Base-by-base conservation (phyloP, 192 early-diverging fungal genomes). In the Phlyctochytrium arcticum region DNA sequence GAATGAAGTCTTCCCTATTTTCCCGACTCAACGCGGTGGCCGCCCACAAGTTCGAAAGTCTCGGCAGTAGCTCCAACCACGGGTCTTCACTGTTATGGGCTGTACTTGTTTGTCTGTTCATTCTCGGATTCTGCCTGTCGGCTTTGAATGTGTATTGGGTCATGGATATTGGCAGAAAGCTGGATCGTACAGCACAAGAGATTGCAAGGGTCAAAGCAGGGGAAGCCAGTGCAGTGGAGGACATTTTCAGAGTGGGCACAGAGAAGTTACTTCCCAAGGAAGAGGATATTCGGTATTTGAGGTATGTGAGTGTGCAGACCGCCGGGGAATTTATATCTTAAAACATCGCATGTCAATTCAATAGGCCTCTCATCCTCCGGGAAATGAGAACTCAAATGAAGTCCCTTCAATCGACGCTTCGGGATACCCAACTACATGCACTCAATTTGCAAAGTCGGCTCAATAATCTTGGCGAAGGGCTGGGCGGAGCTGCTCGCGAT, bases 61-160 rank as follows among this genome's bases (percentile, higher is more conserved):
- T 32, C 2, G 29, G 10, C 4, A 39, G 31, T 5, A 36, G 3
- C 4, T 21, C 56, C 15, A n/a, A 21, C 4, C 17, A 36, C 5
- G 17, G 56, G 31, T 17, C 36, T 24, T 23, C 33, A 21, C 19
- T 32, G 12, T 15, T 36, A 36, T 37, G 15, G 30, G 19, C 31
- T 15, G n/a, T 42, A 26, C 34, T 64, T 37, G n/a, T 42, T 4
- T 1, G 31, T n/a, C n/a, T 64, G 27, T 50, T 64, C 19, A 5
- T 36, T n/a, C 15, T 64, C 3, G 62, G 62, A 3, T 36, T 64
- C 12, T 15, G 26, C 26, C 19, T 54, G 12, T 37, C 62, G 19
- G 50, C 31, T 10, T 8, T 64, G 33, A 64, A 64, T 50, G 34
- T 64, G n/a, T 64, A 54, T 32, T 64, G 62, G 62, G 42, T 64